Evolutionary conservation across 2,329 filamentous ascomycete genomes (phyloP).

Genomic region (Hymenoscyphus fructigenus): DNA sequence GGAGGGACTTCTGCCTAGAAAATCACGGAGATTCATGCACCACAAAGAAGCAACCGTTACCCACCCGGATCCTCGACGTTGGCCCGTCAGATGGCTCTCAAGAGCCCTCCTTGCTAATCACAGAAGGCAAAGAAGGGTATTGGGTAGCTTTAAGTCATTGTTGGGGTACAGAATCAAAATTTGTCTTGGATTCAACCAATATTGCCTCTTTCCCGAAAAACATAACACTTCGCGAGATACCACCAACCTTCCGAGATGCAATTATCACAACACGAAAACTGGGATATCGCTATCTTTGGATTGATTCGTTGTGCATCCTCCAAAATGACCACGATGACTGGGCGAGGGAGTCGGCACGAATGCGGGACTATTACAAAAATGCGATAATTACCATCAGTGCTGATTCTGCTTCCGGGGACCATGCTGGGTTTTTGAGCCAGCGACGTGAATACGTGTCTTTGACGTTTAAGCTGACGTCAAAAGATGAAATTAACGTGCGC

Average conservation of each 20-base stretch:
- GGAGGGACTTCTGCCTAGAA: neutral
- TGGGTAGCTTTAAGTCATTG: constrained; percentile 10
- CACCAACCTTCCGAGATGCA: constrained; percentile 11
- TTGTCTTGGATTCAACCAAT: neutral
- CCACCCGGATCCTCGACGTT: constrained; percentile 6
- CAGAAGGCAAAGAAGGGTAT: neutral
- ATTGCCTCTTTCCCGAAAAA: neutral
- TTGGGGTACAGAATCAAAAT: neutral
- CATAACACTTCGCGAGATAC: neutral
- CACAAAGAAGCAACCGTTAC: neutral
- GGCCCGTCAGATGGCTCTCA: neutral
- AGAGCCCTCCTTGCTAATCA: neutral
- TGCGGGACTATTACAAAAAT: neutral
- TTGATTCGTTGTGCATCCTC: constrained; percentile 3
- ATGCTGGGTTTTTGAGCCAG: neutral
- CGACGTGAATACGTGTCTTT: neutral
- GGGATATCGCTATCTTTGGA: constrained; percentile 13
- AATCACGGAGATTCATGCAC: neutral
- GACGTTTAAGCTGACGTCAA: no score
- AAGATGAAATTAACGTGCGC: no score
- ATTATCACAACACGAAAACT: constrained; percentile 5
- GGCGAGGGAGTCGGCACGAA: neutral
- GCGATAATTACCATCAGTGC: neutral
- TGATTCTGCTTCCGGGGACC: neutral
- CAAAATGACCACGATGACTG: neutral